Conservation (phyloP, 192 early-diverging fungal genomes). For the Podila epigama region DNA sequence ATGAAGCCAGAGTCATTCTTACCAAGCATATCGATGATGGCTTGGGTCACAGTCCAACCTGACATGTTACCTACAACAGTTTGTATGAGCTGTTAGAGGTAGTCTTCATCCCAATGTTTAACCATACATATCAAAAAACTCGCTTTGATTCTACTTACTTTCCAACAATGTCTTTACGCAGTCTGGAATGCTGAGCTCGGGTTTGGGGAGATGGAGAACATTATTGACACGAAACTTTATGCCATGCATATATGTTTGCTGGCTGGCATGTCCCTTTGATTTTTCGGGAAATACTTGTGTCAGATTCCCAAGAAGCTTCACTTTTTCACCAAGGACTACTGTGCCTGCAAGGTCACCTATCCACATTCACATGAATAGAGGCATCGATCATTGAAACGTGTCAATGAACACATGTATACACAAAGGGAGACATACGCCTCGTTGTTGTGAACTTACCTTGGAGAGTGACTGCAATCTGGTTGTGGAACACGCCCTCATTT, state of each 20-base stretch:
- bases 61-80: conserved; percentile 23
- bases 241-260: conserved; percentile 4
- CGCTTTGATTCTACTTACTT: too few relatives aligned
- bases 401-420: background rate
- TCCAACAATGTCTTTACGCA: background rate
- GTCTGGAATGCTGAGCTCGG: background rate
- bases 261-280: background rate
- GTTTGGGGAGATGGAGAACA: background rate
- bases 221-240: conserved; percentile 34
- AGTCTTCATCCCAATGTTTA: too few relatives aligned
- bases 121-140: too few relatives aligned
- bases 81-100: too few relatives aligned
- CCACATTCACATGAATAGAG: too few relatives aligned
- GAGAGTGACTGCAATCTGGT: conserved; percentile 14
- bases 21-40: conserved; percentile 35
- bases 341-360: conserved; percentile 25
- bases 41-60: conserved; percentile 28
- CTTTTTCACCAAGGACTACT: conserved; percentile 4
- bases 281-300: background rate
- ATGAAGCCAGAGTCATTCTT: background rate
- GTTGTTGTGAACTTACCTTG: conserved; percentile 1
- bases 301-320: conserved; percentile 12
- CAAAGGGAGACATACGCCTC: background rate
- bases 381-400: background rate
- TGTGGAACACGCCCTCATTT: conserved; percentile 18